Percentiles rank a stretch among this genome's conserved stretches.
phyloP scores from a whole-genome alignment of 352 stramenopile species.

The Phytophthora nicotianae region DNA sequence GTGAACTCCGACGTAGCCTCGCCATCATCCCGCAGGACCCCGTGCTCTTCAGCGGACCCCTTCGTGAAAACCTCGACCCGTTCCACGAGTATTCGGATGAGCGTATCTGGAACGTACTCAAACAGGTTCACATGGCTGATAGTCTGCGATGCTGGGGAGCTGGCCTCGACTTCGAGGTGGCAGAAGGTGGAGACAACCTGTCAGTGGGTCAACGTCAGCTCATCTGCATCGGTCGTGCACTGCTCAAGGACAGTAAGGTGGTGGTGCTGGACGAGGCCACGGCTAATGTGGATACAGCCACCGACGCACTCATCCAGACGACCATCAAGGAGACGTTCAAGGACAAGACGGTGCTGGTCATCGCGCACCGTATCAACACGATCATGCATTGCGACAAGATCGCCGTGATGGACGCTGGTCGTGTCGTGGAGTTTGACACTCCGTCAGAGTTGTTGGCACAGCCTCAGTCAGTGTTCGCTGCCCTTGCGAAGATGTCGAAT shows the following conservation, averaged over 20 bases:
- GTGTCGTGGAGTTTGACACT: conserved; percentile 91
- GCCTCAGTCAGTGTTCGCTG: background rate
- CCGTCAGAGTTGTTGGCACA: conserved; percentile 57
- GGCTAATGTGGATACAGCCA: conserved; percentile 71
- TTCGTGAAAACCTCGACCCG: conserved; percentile 93
- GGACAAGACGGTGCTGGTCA: conserved; percentile 91
- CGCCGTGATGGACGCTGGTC: conserved; percentile 87
- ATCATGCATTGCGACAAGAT: conserved; percentile 93
- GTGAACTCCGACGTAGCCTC: conserved; percentile 36
- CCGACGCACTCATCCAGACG: conserved; percentile 52
- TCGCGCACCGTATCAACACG: conserved; percentile 57
- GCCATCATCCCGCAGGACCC: conserved; percentile 81
- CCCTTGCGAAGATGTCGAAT: background rate
- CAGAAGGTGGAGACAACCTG: conserved; percentile 93
- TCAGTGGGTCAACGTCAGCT: conserved; percentile 95
- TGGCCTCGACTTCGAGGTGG: conserved; percentile 88
- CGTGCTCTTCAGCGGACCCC: conserved; percentile 90
- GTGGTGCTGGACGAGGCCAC: conserved; percentile 98
- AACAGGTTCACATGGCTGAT: conserved; percentile 74
- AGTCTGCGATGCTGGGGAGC: conserved; percentile 45
- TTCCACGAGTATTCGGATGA: conserved; percentile 81
- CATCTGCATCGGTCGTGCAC: conserved; percentile 93
- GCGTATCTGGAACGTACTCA: conserved; percentile 64
- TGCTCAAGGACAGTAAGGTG: conserved; percentile 91
- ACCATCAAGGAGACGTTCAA: conserved; percentile 92